Base-by-base conservation (phyloP, 225 moss, liverwort and hornwort genomes). In the Lunularia cruciata region DNA sequence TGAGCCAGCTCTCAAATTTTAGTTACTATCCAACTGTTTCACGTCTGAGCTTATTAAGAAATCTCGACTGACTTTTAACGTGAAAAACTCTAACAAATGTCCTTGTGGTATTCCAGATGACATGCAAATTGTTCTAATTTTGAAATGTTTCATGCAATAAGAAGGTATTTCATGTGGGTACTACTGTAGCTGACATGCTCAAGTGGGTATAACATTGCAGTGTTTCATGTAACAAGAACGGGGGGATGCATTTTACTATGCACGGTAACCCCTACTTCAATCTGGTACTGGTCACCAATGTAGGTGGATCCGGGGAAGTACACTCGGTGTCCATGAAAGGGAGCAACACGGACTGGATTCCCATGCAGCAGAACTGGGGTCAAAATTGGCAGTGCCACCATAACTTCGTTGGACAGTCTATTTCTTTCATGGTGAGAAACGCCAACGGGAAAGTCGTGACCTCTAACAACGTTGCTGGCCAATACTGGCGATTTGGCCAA, bases 311-410 rank as follows among this genome's bases (percentile, higher is more conserved):
- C 14, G 86, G 89, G n/a, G 82, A 57, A 19, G 73, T 86, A 13
- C 74, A 60, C 10, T 61, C 76, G 0, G 45, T 89, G 70, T 57
- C 78, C 52, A 79, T 89, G 55, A 72, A 76, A 74, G 85, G 63
- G 83, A 76, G 40, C 74, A 77, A 16, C 70, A 72, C 32, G 15
- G 32, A 32, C 4, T 89, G 89, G 89, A 68, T 71, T 42, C 65
- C 80, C 42, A 81, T 89, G 84, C 62, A 48, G 35, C 75, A 78
- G n/a, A 89, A 85, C 72, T 89, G 84, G 89, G 89, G 89, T 3
- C 84, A 86, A 59, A 83, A 79, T 47, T 86, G 89, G 89, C 76
- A 79, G 60, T 10, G 23, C 11, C 48, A 48, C 20, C 27, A 16
- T 36, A 47, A 72, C 57, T 32, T 86, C 14, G 52, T 51, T 32